Conservation (phyloP, 257 asterid species). For the Cynanchum wilfordii region DNA sequence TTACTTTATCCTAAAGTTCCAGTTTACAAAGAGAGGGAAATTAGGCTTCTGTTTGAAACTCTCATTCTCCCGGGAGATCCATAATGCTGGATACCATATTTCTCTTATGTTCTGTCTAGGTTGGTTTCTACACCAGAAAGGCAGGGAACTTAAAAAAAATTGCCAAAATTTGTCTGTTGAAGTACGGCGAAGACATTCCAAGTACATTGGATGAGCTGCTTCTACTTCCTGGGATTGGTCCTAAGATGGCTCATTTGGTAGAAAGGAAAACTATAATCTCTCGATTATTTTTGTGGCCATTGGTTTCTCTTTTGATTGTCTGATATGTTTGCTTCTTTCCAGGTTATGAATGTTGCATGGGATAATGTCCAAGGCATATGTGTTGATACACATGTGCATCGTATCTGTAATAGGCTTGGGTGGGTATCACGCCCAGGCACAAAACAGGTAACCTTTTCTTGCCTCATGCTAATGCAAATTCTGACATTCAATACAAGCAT, state of each 20-base stretch:
- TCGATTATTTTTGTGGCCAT: neutral
- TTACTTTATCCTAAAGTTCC: neutral
- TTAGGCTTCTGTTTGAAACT: neutral
- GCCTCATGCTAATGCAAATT: neutral
- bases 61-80: neutral
- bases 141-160: conserved; percentile 87
- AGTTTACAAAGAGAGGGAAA: neutral
- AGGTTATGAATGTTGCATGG: conserved; percentile 99
- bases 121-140: conserved; percentile 91
- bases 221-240: conserved; percentile 94
- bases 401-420: conserved; percentile 88
- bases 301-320: conserved; percentile 8
- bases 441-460: conserved; percentile 44
- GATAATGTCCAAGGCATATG: conserved; percentile 96
- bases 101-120: conserved; percentile 34
- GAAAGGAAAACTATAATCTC: conserved; percentile 22
- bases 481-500: too few species aligned
- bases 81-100: neutral
- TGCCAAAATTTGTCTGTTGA: conserved; percentile 66
- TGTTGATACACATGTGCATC: conserved; percentile 97
- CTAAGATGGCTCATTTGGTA: conserved; percentile 99
- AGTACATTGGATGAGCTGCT: conserved; percentile 78
- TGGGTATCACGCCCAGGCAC: conserved; percentile 91
- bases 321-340: conserved; percentile 6
- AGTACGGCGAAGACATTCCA: conserved; percentile 84